Evolutionary conservation across 805 yeast genomes (phyloP), one percentile per base, ranked within the genome.

Genomic region (Pichia kluyveri): DNA sequence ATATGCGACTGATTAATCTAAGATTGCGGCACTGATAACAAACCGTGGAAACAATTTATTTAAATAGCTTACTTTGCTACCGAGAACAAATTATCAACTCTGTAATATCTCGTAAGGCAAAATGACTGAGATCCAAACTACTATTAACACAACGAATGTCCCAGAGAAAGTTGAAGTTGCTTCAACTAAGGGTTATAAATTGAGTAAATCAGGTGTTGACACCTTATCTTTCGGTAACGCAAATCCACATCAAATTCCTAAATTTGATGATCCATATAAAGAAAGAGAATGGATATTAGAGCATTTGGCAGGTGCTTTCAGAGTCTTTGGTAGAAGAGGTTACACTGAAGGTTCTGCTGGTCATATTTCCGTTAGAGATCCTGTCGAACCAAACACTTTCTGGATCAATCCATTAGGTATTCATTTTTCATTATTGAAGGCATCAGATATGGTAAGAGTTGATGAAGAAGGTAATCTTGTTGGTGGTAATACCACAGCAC

Each of bases 371-470:
- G 74, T 86, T 12, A 74, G 93, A 55, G 96, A 86, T 60, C 95
- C 96, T 2, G 79, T 83, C 40, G 79, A 81, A 54, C 82, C 83
- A n/a, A 62, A 71, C 42, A 83, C 91, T 5, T 87, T 87, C 63
- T 86, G 95, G 95, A 85, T 86, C 62, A 86, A 87, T 66, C 95
- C 96, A 6, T 69, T 86, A 54, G 90, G 84, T n/a, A 74, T 72
- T 54, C 95, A 87, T 63, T 86, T 83, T 62, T 71, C 76, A 28
- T 59, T 75, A 42, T 66, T 81, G 60, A 75, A 69, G 55, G 83
- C 79, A 34, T 68, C 76, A 26, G 86, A 80, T 55, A 70, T 81
- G 73, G 83, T 81, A 8, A 79, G 76, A 15, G 76, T 75, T 31
- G 84, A 80, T 59, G 79, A 75, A 57, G 69, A 76, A 41, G 86